Percentiles rank a stretch among this genome's conserved stretches.
phyloP scores from a whole-genome alignment of 805 yeast species.

The Candida tibetensis region DNA sequence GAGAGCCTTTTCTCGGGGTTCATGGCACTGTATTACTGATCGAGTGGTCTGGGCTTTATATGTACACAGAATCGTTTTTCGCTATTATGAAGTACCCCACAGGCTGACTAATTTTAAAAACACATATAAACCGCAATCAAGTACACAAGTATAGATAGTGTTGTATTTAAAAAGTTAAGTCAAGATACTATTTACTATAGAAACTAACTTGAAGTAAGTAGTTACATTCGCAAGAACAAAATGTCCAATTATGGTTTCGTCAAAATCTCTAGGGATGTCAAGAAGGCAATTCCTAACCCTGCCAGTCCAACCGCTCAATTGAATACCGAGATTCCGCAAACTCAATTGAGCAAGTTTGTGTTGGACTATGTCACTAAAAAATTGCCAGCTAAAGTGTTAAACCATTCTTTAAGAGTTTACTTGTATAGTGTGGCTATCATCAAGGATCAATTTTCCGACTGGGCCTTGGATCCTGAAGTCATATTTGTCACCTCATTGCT shows the following conservation, averaged over 20 bases:
- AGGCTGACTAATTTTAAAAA: too few species aligned
- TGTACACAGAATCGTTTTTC: too few species aligned
- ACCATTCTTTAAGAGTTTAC: slow-evolving; percentile 31
- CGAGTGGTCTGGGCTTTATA: too few species aligned
- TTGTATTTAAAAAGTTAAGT: too few species aligned
- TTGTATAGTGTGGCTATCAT: slow-evolving; percentile 28
- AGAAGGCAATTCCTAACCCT: slow-evolving; percentile 22
- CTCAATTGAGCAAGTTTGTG: slow-evolving; percentile 16
- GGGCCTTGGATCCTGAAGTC: slow-evolving; percentile 29
- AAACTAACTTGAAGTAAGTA: too few species aligned
- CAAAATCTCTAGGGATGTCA: slow-evolving; percentile 26
- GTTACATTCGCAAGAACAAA: not conserved
- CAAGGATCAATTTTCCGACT: slow-evolving; percentile 30
- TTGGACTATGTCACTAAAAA: slow-evolving; percentile 20
- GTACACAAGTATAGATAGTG: too few species aligned
- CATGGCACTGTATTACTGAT: too few species aligned
- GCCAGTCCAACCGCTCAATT: slow-evolving; percentile 23
- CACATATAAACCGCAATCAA: too few species aligned
- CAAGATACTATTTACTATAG: too few species aligned
- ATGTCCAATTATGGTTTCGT: slow-evolving; percentile 32
- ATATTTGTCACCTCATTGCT: slow-evolving; percentile 29
- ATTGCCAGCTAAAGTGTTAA: slow-evolving; percentile 23
- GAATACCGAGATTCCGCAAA: slow-evolving; percentile 17
- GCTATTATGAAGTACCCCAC: too few species aligned
- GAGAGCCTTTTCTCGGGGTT: too few species aligned